Base-by-base conservation (phyloP, 305 asterid species). In the Salvia sclarea region DNA sequence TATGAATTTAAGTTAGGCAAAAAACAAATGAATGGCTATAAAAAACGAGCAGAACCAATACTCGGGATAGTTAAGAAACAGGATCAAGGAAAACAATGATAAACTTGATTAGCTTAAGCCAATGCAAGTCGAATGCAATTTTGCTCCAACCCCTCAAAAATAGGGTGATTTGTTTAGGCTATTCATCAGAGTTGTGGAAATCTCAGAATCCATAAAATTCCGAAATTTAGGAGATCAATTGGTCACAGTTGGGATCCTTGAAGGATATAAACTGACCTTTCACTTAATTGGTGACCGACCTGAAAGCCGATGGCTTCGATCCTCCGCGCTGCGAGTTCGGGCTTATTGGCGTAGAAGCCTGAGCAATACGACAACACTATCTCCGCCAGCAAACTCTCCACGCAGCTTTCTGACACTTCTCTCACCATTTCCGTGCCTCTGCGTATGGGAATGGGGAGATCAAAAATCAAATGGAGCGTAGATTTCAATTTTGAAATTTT, bases 221-320 rank as follows among this genome's bases (percentile, higher is more conserved):
- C 38, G 37, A 37, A 24, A 4, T 25, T 41, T 1, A 16, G 14
- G 45, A 28, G 37, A 44, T 12, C 18, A 52, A 31, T 4, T 58
- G 47, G 11, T 38, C 44, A 38, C n/a, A 38, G 1, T 38, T 38
- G 24, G 65, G 59, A 35, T 48, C 54, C 17, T 49, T 5, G 1
- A 57, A 16, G 28, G 22, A 47, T 16, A 8, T 28, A 2, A 38
- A 71, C 61, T 9, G 17, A 86, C 92, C 92, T 82, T 74, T 86
- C 92, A 18, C 86, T 78, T 2, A 86, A 70, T 58, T 84, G 92
- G 73, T 86, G 92, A 66, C 89, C 92, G 81, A 84, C 92, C 77
- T 86, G 89, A 77, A 82, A 86, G 37, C 89, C 92, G n/a, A 86
- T 86, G 70, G 92, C 84, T 68, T 86, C 92, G 78, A 86, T 86